Conservation (phyloP, 768 basidiomycete species). For the Arthromyces matolae region DNA sequence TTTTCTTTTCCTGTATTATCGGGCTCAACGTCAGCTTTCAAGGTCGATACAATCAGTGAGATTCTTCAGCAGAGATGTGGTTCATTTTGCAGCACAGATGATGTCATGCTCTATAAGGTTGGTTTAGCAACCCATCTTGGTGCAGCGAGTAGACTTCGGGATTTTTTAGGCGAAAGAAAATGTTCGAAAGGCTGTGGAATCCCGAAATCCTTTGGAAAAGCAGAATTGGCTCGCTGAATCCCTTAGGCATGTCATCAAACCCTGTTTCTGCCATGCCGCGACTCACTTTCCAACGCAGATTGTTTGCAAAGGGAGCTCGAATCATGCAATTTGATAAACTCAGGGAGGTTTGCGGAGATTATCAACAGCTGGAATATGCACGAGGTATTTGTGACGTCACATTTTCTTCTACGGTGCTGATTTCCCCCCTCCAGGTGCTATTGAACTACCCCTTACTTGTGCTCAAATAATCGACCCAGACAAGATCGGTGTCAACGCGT, state of each 20-base stretch:
- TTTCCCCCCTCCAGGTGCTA: conserved; percentile 52
- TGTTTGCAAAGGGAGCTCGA: conserved; percentile 86
- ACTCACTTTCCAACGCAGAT: conserved; percentile 36
- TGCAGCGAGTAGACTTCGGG: not conserved
- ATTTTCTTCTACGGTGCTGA: not conserved
- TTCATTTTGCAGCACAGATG: conserved; percentile 96
- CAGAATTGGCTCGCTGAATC: conserved; percentile 84
- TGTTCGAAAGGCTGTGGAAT: conserved; percentile 84
- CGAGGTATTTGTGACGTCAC: conserved; percentile 49
- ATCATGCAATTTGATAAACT: conserved; percentile 83
- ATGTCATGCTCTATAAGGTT: conserved; percentile 97
- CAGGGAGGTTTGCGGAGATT: conserved; percentile 85
- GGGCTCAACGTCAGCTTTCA: conserved; percentile 9
- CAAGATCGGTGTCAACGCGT: conserved; percentile 71
- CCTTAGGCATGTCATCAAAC: conserved; percentile 53
- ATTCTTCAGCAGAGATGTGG: conserved; percentile 92
- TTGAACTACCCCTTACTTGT: conserved; percentile 82
- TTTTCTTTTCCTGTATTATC: conserved; percentile 5
- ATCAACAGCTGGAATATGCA: conserved; percentile 78
- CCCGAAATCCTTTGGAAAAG: conserved; percentile 67
- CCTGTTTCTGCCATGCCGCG: not conserved
- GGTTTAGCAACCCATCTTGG: conserved; percentile 12
- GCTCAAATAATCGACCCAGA: conserved; percentile 77
- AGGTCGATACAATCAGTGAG: conserved; percentile 98
- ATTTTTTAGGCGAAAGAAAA: conserved; percentile 81